Evolutionary conservation across 352 stramenopile genomes (phyloP), one percentile per base, ranked within the genome.

Genomic region (Pythium sukuiense): DNA sequence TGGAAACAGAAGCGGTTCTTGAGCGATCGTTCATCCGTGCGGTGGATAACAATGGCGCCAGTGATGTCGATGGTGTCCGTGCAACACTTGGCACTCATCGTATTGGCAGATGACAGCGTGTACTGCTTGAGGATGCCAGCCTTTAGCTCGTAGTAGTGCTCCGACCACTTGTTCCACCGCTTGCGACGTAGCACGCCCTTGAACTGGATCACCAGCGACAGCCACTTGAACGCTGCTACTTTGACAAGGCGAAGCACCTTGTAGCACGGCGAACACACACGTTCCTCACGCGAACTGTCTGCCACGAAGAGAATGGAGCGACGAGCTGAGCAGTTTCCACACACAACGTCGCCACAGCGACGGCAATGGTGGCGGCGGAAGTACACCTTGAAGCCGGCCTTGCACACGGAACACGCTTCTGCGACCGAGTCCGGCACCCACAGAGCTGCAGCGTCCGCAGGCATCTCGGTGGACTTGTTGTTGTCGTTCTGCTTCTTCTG

Each of bases 1-100:
- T 94, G 85, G 61, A 94, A 94, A 41, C 83, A 94, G 52, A 87
- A 93, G 1, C 79, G 80, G 41, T 92, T 88, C 57, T 87, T 89
- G 57, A 89, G 74, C 3, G 74, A 74, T 1, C 81, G 80, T 50
- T 79, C 86, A 35, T 93, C 87, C 0, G 83, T 76, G 2, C 85
- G 83, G 46, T 92, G 87, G 50, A 95, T 88, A 26, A 95, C 84
- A 45, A 95, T 93, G 1, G 85, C 87, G 5, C 87, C 87, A 0
- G 83, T 81, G 9, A 95, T 69, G 53, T 87, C 76, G 14, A 95
- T 67, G 20, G 83, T 81, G 53, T 91, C 81, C 0, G 76, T 89
- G 35, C 83, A 92, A 33, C 59, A 71, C n/a, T 77, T 79, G 30
- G 58, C 18, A 20, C 48, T 49, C 14, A 58, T 48, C 0, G 41